Evolutionary conservation across 148 eudicot genomes (phyloP).

Genomic region (Chenopodium suecicum): DNA sequence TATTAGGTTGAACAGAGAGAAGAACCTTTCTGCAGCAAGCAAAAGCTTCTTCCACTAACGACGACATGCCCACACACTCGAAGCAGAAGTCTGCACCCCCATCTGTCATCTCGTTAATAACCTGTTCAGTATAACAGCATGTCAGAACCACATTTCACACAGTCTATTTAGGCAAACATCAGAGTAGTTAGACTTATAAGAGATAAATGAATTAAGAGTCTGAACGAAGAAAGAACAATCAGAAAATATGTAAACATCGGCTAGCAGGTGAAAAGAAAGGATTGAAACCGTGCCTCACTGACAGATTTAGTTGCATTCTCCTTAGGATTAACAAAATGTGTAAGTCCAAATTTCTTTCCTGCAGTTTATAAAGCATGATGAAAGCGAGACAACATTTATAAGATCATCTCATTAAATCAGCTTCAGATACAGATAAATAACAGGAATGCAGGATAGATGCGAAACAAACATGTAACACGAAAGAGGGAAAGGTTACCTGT

Average conservation of each 20-base stretch:
- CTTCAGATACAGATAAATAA: background rate
- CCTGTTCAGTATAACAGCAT: slow-evolving; percentile 33
- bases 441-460: background rate
- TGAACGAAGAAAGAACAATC: background rate
- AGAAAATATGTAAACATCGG: background rate
- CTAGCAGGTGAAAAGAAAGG: background rate
- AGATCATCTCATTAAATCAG: background rate
- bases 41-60: slow-evolving; percentile 80
- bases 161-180: background rate
- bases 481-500: slow-evolving; percentile 36
- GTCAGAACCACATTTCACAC: background rate
- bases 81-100: slow-evolving; percentile 97
- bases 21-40: slow-evolving; percentile 77
- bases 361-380: slow-evolving; percentile 4
- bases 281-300: slow-evolving; percentile 53
- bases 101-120: slow-evolving; percentile 69
- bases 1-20: background rate
- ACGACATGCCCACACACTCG: slow-evolving; percentile 81
- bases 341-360: slow-evolving; percentile 81
- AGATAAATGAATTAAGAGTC: background rate
- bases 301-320: slow-evolving; percentile 43
- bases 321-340: slow-evolving; percentile 67
- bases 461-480: background rate
- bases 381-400: background rate
- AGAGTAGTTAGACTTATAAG: background rate